Evolutionary conservation across 768 basidiomycete species (phyloP).

Genomic region (Tubosaeta sp.): DNA sequence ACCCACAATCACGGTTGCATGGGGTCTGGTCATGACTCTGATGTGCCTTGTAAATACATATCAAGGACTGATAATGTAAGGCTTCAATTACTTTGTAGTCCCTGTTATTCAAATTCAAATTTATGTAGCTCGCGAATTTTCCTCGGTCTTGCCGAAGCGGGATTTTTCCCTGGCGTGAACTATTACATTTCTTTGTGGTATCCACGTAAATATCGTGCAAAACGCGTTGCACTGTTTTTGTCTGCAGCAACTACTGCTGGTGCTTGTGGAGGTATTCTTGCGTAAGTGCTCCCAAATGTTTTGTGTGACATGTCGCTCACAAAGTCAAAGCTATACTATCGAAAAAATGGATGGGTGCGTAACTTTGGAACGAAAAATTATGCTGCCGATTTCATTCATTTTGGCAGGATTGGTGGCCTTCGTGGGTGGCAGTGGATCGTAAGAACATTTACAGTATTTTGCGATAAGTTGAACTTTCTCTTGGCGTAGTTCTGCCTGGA

Average conservation of each 20-base stretch:
- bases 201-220: conserved; percentile 1
- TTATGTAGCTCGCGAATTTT: background rate
- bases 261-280: background rate
- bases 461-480: background rate
- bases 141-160: background rate
- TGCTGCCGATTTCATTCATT: background rate
- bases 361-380: background rate
- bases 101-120: too few species aligned
- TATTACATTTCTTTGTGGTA: conserved; percentile 3
- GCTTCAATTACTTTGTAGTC: background rate
- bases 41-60: conserved; percentile 1
- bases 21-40: conserved; percentile 1
- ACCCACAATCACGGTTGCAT: background rate
- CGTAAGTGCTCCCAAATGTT: background rate
- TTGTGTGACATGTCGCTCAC: background rate
- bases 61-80: background rate
- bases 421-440: conserved; percentile 6
- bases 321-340: background rate
- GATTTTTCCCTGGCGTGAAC: background rate
- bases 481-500: conserved; percentile 1
- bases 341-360: conserved; percentile 4
- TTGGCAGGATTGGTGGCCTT: conserved; percentile 1
- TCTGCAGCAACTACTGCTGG: background rate
- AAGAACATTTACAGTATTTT: background rate
- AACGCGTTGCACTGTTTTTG: background rate